Evolutionary conservation across 805 yeast genomes (phyloP).

Genomic region (Spathaspora boniae): DNA sequence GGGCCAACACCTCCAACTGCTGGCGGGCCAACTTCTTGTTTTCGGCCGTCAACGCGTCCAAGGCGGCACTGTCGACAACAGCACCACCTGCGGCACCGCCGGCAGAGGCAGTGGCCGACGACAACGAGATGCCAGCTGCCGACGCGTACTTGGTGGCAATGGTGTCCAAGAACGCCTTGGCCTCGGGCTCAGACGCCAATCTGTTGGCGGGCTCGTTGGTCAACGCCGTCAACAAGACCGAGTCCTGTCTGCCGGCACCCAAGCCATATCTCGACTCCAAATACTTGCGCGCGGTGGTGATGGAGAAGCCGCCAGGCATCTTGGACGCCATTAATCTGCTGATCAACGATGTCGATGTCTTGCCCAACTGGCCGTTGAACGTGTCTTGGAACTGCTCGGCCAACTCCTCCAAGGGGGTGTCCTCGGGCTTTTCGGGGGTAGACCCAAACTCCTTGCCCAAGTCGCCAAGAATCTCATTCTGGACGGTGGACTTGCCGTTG

Average conservation of each 20-base stretch:
- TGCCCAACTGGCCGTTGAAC: conserved; percentile 86
- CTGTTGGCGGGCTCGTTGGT: conserved; percentile 90
- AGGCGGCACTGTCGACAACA: conserved; percentile 91
- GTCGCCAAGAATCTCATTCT: conserved; percentile 98
- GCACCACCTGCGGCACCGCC: conserved; percentile 73
- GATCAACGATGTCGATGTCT: conserved; percentile 83
- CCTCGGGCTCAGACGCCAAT: conserved; percentile 82
- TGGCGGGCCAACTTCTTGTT: conserved; percentile 68
- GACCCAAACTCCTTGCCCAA: conserved; percentile 97
- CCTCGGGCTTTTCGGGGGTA: conserved; percentile 99
- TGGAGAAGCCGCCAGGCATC: conserved; percentile 99
- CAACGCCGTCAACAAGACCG: conserved; percentile 77
- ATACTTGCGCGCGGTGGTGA: conserved; percentile 88
- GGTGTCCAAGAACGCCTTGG: conserved; percentile 82
- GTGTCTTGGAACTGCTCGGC: conserved; percentile 94
- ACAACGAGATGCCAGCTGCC: conserved; percentile 70
- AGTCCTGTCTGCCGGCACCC: conserved; percentile 91
- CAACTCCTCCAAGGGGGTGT: conserved; percentile 91
- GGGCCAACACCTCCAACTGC: conserved; percentile 86
- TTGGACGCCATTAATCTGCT: conserved; percentile 92
- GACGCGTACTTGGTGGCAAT: conserved; percentile 84
- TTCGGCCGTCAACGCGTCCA: conserved; percentile 75
- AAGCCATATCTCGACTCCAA: conserved; percentile 91
- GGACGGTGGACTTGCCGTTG: conserved; percentile 98
- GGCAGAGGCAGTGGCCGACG: conserved; percentile 56